Conservation (phyloP, 371 early-diverging fungal genomes). For the Capillidium heterosporum region DNA sequence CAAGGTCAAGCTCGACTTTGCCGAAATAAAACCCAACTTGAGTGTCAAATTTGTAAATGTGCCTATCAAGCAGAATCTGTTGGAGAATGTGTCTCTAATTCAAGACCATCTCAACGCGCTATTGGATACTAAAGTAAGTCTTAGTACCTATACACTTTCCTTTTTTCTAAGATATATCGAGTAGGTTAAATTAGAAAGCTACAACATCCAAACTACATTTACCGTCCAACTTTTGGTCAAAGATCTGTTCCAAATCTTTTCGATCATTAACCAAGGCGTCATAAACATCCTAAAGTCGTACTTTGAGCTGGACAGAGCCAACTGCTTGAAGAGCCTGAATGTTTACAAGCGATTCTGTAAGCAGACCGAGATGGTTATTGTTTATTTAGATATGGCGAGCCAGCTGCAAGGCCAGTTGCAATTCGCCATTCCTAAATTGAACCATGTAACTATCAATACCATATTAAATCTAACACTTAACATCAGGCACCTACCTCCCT, state of each 20-base stretch:
- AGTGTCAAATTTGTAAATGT: not conserved
- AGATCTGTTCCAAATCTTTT: not conserved
- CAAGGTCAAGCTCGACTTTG: not conserved
- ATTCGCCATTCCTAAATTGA: slow-evolving; percentile 1
- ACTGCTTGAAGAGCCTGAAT: not conserved
- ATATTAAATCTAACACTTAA: not conserved
- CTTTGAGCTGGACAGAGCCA: not conserved
- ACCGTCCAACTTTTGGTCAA: not conserved
- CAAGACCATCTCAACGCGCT: slow-evolving; percentile 1
- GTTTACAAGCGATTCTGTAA: not conserved
- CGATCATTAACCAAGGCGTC: slow-evolving; percentile 1
- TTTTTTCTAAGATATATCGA: not conserved
- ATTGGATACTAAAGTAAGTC: not conserved
- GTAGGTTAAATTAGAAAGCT: not conserved
- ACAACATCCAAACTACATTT: not conserved
- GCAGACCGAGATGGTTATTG: not conserved
- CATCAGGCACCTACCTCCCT: slow-evolving; percentile 1
- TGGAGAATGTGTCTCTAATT: not conserved
- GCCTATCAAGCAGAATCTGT: not conserved
- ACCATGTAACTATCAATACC: not conserved
- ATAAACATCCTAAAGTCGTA: not conserved
- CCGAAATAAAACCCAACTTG: not conserved
- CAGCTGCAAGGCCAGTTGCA: not conserved
- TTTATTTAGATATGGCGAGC: not conserved
- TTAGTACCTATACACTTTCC: not conserved